Percentiles rank a stretch among this genome's conserved stretches.
phyloP scores from a whole-genome alignment of 495 filamentous ascomycete genomes.

The Xylaria palmicola region DNA sequence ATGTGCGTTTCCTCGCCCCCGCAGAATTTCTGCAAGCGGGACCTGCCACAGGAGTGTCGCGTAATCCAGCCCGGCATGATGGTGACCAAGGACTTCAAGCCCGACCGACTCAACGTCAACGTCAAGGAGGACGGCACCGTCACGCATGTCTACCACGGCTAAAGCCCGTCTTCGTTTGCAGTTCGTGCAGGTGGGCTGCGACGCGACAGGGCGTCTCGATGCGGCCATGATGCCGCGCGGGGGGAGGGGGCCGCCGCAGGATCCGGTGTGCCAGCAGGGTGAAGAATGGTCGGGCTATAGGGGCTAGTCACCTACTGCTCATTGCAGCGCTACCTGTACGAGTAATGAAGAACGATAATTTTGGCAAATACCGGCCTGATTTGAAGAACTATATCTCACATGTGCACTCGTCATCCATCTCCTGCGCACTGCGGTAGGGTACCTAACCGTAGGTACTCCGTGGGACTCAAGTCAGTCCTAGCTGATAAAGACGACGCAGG shows the following conservation, averaged over 20 bases:
- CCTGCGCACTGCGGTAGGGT: too few relatives aligned
- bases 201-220: not conserved
- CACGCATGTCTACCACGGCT: constrained; percentile 63
- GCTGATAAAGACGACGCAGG: too few relatives aligned
- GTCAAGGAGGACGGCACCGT: constrained; percentile 71
- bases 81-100: constrained; percentile 45
- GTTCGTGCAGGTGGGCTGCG: too few relatives aligned
- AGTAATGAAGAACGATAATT: constrained; percentile 12
- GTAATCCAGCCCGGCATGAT: constrained; percentile 64
- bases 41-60: constrained; percentile 66
- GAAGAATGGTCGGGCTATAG: not conserved
- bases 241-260: too few relatives aligned
- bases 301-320: not conserved
- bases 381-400: not conserved
- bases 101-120: constrained; percentile 67
- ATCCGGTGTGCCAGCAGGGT: not conserved
- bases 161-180: constrained; percentile 12
- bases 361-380: not conserved
- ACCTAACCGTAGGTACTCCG: too few relatives aligned
- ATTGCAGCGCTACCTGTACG: not conserved
- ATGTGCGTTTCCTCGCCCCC: not conserved
- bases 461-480: too few relatives aligned
- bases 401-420: not conserved
- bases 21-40: constrained; percentile 72
- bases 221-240: not conserved